Conservation (phyloP, 2,329 filamentous ascomycete species). For the Penicillium capsulatum region DNA sequence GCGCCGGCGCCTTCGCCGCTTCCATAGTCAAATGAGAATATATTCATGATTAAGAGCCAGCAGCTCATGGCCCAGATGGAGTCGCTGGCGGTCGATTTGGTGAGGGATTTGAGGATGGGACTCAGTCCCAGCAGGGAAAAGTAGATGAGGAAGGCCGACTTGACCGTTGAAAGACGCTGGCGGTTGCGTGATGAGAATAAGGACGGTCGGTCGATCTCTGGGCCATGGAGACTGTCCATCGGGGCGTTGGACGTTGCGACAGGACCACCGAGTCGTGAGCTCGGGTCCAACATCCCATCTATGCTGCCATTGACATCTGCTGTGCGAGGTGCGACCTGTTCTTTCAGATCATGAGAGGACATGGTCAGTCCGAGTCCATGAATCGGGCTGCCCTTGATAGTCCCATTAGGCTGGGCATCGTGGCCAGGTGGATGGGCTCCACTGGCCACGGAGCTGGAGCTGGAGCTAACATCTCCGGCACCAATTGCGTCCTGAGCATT, state of each 20-base stretch:
- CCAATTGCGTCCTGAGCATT: conserved; percentile 27
- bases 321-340: conserved; percentile 24
- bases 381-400: conserved; percentile 29
- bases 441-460: conserved; percentile 37
- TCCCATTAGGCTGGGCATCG: conserved; percentile 24
- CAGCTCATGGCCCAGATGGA: conserved; percentile 97
- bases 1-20: conserved; percentile 48
- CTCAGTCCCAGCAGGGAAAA: conserved; percentile 86
- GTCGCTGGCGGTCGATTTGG: conserved; percentile 83
- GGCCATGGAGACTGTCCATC: conserved; percentile 23
- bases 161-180: conserved; percentile 72
- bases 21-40: conserved; percentile 97
- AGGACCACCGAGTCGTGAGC: conserved; percentile 17
- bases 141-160: conserved; percentile 89
- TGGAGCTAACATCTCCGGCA: conserved; percentile 38
- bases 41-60: conserved; percentile 89
- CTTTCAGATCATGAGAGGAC: conserved; percentile 33
- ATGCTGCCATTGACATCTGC: conserved; percentile 41
- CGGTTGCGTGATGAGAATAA: conserved; percentile 54
- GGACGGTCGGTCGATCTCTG: conserved; percentile 25
- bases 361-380: conserved; percentile 45
- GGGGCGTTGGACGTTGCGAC: conserved; percentile 16
- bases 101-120: conserved; percentile 95
- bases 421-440: conserved; percentile 29
- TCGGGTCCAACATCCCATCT: conserved; percentile 44